Evolutionary conservation across 306 rosid genomes (phyloP).

Genomic region (Mucuna pruriens): DNA sequence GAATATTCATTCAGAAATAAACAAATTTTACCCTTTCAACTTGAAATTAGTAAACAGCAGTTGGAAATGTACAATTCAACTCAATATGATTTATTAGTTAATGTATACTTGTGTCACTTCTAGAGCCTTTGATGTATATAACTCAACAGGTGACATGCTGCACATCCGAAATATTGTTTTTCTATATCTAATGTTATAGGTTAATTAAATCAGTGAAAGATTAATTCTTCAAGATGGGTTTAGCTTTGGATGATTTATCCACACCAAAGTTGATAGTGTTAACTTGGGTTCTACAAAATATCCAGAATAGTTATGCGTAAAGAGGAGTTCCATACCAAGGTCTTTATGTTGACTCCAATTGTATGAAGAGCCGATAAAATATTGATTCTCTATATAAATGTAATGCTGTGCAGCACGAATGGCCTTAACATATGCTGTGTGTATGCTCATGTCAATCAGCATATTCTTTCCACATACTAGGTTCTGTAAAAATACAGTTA

Average conservation of each 20-base stretch:
- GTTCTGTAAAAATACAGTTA: constrained; percentile 59
- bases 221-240: background rate
- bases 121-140: constrained; percentile 16
- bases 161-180: constrained; percentile 17
- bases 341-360: constrained; percentile 87
- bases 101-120: background rate
- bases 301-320: background rate
- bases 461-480: constrained; percentile 88
- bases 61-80: background rate
- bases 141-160: background rate
- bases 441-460: constrained; percentile 94
- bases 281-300: background rate
- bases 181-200: background rate
- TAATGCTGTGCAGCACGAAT: constrained; percentile 87
- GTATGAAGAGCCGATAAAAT: constrained; percentile 90
- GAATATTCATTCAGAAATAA: background rate
- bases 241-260: background rate
- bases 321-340: constrained; percentile 59
- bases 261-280: background rate
- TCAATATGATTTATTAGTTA: background rate
- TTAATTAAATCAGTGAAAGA: background rate
- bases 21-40: background rate
- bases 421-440: constrained; percentile 84
- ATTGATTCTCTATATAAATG: constrained; percentile 89
- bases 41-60: constrained; percentile 8